These are phyloP conservation scores for Phytopythium ostracodes DNA, from an alignment of 352 stramenopile genomes.

Conservation along the genomic window DNA sequence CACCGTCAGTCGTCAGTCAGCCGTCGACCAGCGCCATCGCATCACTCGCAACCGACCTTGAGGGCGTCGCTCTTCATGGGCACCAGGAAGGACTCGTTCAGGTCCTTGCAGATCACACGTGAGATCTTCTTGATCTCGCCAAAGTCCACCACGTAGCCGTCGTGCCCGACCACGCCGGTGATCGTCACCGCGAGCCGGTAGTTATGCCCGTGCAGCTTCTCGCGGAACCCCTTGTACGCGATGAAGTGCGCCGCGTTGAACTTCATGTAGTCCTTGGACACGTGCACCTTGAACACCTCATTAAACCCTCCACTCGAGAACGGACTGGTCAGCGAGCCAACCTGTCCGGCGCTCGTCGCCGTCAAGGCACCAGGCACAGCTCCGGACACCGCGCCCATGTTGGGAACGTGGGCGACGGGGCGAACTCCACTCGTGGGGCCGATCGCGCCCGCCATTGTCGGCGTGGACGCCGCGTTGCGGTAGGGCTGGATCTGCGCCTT, in stretches of 20 bases:
- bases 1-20: neutral
- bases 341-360: slow-evolving; percentile 4
- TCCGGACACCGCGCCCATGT: neutral
- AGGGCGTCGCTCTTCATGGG: slow-evolving; percentile 94
- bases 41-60: slow-evolving; percentile 30
- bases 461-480: slow-evolving; percentile 11
- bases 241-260: slow-evolving; percentile 90
- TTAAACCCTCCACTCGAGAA: slow-evolving; percentile 35
- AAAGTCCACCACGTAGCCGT: slow-evolving; percentile 98
- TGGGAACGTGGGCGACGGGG: neutral
- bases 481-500: slow-evolving; percentile 75
- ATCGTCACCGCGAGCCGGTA: slow-evolving; percentile 94
- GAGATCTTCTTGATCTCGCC: slow-evolving; percentile 96
- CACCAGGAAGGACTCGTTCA: slow-evolving; percentile 98
- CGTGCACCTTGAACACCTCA: slow-evolving; percentile 85
- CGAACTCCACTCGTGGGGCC: neutral
- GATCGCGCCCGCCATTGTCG: slow-evolving; percentile 5
- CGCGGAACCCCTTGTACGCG: slow-evolving; percentile 92
- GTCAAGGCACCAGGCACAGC: slow-evolving; percentile 5
- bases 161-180: slow-evolving; percentile 76
- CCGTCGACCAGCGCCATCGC: slow-evolving; percentile 1
- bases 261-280: slow-evolving; percentile 91
- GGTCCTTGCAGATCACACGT: slow-evolving; percentile 92
- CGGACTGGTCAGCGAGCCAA: slow-evolving; percentile 16
- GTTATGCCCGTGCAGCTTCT: slow-evolving; percentile 97